Evolutionary conservation across 139 green algal genomes (phyloP).

Genomic region (Chlamydomonas asymmetrica): DNA sequence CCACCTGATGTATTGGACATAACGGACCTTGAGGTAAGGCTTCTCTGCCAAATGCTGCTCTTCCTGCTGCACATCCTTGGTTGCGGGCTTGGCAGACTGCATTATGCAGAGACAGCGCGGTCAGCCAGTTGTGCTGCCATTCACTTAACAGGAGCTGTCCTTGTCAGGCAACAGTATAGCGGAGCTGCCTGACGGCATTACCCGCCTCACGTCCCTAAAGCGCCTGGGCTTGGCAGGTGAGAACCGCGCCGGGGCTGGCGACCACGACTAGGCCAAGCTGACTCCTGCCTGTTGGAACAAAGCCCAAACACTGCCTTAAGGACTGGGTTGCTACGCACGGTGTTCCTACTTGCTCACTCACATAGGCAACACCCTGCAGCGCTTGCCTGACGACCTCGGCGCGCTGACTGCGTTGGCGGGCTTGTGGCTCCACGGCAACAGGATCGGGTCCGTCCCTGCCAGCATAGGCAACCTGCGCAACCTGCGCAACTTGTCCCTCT

Average conservation of each 20-base stretch:
- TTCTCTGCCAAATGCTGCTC: too few relatives aligned
- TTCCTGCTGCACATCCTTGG: too few relatives aligned
- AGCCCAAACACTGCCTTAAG: too few relatives aligned
- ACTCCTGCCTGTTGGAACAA: too few relatives aligned
- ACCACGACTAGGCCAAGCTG: too few relatives aligned
- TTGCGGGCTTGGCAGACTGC: too few relatives aligned
- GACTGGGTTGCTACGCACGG: constrained; percentile 58
- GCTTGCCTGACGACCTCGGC: constrained; percentile 52
- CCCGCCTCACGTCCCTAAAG: constrained; percentile 44
- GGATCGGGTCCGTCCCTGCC: not conserved
- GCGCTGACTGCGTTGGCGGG: constrained; percentile 50
- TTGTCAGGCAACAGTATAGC: constrained; percentile 65
- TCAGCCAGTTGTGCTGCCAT: not conserved
- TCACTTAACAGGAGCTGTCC: constrained; percentile 60
- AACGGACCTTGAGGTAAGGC: constrained; percentile 16
- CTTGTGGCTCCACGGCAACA: constrained; percentile 63
- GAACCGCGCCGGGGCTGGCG: constrained; percentile 29
- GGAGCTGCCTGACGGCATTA: constrained; percentile 59
- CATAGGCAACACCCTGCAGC: constrained; percentile 64
- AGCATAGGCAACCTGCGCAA: constrained; percentile 14
- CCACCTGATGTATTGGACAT: constrained; percentile 22
- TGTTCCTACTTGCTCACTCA: too few relatives aligned
- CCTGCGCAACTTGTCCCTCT: too few relatives aligned
- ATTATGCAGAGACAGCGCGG: not conserved
- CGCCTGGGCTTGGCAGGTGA: constrained; percentile 66